Evolutionary conservation across 2,329 filamentous ascomycete genomes (phyloP), one percentile per base, ranked within the genome.

Genomic region (Penicillium sp.): DNA sequence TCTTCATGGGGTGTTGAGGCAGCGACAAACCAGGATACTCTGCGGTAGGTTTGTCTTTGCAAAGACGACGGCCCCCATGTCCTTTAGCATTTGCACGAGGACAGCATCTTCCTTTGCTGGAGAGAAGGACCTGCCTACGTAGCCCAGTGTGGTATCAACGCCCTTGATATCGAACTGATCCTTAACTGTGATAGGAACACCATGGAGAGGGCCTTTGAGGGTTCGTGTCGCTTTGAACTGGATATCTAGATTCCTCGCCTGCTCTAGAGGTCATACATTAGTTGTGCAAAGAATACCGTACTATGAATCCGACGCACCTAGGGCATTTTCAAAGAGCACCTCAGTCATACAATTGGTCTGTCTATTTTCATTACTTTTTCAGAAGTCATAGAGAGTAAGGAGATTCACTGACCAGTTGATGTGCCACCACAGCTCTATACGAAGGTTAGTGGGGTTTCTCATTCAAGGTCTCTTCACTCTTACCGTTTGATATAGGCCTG

Each of bases 91-190:
- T 11, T 69, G 62, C 1, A 80, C 75, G 0, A 82, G 50, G 1
- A 71, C 68, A 3, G 74, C 74, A 56, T 82, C 73, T 7, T 76
- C 67, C 0, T 50, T 46, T 1, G 77, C 77, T 0, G 77, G 77
- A 1, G 70, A 60, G 44, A 76, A 76, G 0, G 76, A 70, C 38
- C 69, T 68, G 7, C 69, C 70, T 1, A 80, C 75, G 52, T 83
- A 83, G 6, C 81, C 81, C 3, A 84, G 64, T 0, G 81, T 82
- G 0, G 75, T 75, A 43, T 83, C 78, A 3, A 74, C 61, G 1
- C 77, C 80, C 47, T 75, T 75, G 34, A 85, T 68, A 20, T 82
- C 76, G 62, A 84, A 84, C 11, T 80, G 78, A 42, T 84, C 81
- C 59, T 84, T 84, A 10, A 81, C 55, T 5, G 71, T 75, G 44